Base-by-base conservation (phyloP, 2,329 filamentous ascomycete species). In the Pseudocercospora cruenta region DNA sequence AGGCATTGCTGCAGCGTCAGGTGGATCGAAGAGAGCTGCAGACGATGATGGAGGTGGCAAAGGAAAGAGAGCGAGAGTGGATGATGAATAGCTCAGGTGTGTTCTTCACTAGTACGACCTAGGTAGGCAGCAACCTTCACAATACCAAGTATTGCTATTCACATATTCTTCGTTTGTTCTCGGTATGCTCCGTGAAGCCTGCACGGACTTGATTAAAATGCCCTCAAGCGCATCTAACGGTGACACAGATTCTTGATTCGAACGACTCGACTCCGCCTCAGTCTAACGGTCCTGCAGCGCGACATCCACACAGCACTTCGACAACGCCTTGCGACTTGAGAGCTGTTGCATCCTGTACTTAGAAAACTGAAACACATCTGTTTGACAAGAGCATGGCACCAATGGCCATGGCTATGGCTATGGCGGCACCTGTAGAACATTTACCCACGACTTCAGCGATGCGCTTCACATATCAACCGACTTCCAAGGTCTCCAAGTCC, bases 1-100 rank as follows among this genome's bases (percentile, higher is more conserved):
- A 74, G 96, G 99, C 83, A 88, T 99, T 77, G 90, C 88, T 39
- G 93, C 97, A 78, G 93, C 85, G 26, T 84, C 83, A 85, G 74
- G 88, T 83, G 79, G 82, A 62, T 73, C 86, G 43, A 89, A 93
- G 77, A 88, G 91, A 39, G 93, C 91, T 76, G 92, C 92, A 0
- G 80, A 95, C 66, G 89, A 93, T 71, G 90, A 91, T 45, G 78
- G 81, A 64, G 76, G 78, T 51, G 78, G 83, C 65, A 77, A 78
- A 22, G 75, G 85, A 58, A 97, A 97, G 83, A 87, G 91, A 73
- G 90, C 90, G 22, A 88, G 91, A 71, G 87, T 94, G 24, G 91
- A 94, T 26, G 91, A 92, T 66, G 92, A 94, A 16, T 70, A 73
- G 59, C 7, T 31, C 54, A 22, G 57, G 39, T 24, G 19, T 26